Base-by-base conservation (phyloP, 2,329 filamentous ascomycete genomes). In the Arthrobotrys iridis region DNA sequence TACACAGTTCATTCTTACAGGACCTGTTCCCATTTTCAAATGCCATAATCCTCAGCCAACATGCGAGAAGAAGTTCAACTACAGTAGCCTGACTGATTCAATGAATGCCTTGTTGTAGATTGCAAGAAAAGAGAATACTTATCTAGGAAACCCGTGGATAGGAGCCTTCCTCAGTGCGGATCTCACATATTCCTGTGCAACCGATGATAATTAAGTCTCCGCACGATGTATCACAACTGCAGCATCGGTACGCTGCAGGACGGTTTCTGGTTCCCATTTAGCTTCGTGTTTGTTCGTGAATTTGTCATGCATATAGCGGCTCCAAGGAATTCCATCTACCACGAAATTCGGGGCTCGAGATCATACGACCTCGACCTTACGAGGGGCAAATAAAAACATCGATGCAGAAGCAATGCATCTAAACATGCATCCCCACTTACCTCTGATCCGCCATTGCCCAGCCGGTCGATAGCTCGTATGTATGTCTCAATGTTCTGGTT, bases 401-500 rank as follows among this genome's bases (percentile, higher is more conserved):
- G 65, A 52, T 18, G 65, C 55, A 67, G 28, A 30, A 43, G 28
- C 30, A 55, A 55, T 55, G 50, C 48, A 18, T 22, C 24, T 46
- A 43, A 26, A 64, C 22, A 30, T 20, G 0, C 13, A 40, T 59
- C 55, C 55, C 55, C 55, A 59, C 55, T 43, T 43, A 11, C 52
- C 55, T 55, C 46, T 20, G 4, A 15, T 11, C 62, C 35, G 33
- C 41, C 7, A 45, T 40, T 33, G 15, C 30, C 28, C 20, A 50
- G 15, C 30, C 15, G 8, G 41, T 48, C 13, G 28, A 60, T 62
- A 62, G 52, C 26, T 46, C 33, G 22, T 60, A 62, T 70, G 52
- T 52, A 52, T 59, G 64, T 67, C 43, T 67, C 64, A 67, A 67
- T 46, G 35, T 18, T 46, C 43, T 30, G 33, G 30, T 18, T 59